Percentiles rank a stretch among this genome's conserved stretches.
phyloP scores from a whole-genome alignment of 1,284 basidiomycete species.

The Ceratobasidium sp. region DNA sequence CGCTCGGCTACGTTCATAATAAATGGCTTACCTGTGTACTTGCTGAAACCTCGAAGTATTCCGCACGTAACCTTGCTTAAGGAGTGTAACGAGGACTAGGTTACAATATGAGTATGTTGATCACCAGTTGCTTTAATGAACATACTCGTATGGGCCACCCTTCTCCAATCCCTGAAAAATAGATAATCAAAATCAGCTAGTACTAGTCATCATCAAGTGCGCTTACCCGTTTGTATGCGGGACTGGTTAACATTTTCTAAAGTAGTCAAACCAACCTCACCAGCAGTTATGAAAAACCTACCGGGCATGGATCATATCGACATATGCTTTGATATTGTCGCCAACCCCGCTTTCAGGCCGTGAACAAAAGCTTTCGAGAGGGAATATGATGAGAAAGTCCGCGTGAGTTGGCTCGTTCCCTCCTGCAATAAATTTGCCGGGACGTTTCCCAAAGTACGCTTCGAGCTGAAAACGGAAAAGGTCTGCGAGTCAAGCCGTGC shows the following conservation, averaged over 20 bases:
- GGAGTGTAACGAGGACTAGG: not conserved
- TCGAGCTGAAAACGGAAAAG: constrained; percentile 52
- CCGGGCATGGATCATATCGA: constrained; percentile 54
- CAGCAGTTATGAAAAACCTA: constrained; percentile 42
- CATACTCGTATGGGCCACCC: constrained; percentile 43
- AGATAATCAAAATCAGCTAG: not conserved
- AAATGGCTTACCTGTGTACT: too few species aligned
- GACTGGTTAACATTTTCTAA: constrained; percentile 11
- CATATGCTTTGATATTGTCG: constrained; percentile 51
- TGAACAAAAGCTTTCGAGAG: constrained; percentile 50
- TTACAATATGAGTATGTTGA: not conserved
- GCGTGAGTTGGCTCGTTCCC: constrained; percentile 56
- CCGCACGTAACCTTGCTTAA: too few species aligned
- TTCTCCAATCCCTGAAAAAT: constrained; percentile 40
- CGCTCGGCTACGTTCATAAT: too few species aligned
- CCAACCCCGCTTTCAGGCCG: constrained; percentile 46
- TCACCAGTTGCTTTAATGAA: not conserved
- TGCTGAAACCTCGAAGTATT: too few species aligned
- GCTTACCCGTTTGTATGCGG: constrained; percentile 40
- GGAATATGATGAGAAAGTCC: constrained; percentile 58
- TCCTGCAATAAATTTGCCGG: constrained; percentile 55
- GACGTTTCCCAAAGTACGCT: constrained; percentile 52
- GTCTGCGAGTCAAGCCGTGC: not conserved
- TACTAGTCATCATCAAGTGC: not conserved
- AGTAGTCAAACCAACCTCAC: not conserved